Evolutionary conservation across 2,329 filamentous ascomycete species (phyloP), one percentile per base, ranked within the genome.

Genomic region (Ophiostoma sp.): DNA sequence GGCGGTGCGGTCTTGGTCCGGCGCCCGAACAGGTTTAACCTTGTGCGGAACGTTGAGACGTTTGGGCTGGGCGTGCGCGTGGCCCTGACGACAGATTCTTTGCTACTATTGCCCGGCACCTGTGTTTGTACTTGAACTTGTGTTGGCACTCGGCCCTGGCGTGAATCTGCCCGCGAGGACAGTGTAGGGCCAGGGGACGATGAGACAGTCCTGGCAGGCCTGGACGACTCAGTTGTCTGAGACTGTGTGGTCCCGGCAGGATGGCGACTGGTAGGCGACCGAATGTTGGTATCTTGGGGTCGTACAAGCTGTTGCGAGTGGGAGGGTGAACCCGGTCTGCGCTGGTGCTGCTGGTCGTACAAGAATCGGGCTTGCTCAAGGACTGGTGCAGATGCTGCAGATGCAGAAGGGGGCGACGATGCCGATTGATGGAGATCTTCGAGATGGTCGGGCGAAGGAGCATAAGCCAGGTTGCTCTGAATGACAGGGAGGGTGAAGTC

Each of bases 1-100:
- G 89, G 85, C 3, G 87, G 80, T 0, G 88, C 85, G 0, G 88
- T 85, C 80, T 93, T 97, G 17, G 90, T 90, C 72, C 90, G 90
- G 76, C 92, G 89, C 9, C 91, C 86, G 78, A 97, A 97, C 71
- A 97, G 86, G 0, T 92, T 91, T 80, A 97, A 96, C 1, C 92
- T 88, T 8, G 88, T 86, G 77, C 84, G 86, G 50, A 89, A 88
- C 15, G 87, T 87, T 11, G 85, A 86, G 3, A 89, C 83, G 71
- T 85, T 88, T 2, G 90, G 88, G 75, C 86, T 90, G 73, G 84
- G 89, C 55, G 83, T 83, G 77, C 87, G 83, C 76, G 82, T 79
- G 11, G 76, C 11, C 31, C 52, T 70, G 22, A 22, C 36, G 9
- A 3, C 33, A 45, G 75, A n/a, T 48, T 50, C 48, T 36, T 74